Base-by-base conservation (phyloP, 257 asterid species). In the Sherardia arvensis region DNA sequence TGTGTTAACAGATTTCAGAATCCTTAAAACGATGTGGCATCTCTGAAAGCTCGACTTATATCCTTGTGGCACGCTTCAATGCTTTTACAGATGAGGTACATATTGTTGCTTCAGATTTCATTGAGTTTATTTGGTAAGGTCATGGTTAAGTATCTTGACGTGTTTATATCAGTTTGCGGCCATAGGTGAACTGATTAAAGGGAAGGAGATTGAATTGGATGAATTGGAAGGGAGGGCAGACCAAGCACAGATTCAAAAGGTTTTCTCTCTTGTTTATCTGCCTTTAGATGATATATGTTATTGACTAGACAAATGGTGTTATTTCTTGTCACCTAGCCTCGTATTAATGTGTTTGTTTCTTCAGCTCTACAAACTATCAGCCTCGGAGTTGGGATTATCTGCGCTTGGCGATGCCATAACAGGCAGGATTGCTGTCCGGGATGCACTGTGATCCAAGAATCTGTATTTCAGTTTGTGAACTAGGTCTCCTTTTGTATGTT, bases 1-100 rank as follows among this genome's bases (percentile, higher is more conserved):
- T 26, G 23, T 51, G 26, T 33, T 23, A 53, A 33, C 79, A 92
- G 96, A 89, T 89, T 60, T 87, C 99, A 0, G 96, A 92, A 74
- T 92, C 99, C 49, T 75, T 87, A 29, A 92, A 85, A 74, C 77
- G 97, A 74, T 92, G 94, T 26, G 97, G 99, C 60, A 93, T 93
- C 56, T 80, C 96, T 29, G 96, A 85, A 38, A 79, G 66, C 78
- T 78, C 97, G n/a, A 90, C 75, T 33, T 93, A 85, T 78, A 67
- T 87, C 55, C 88, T 93, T 5, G 96, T 78, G 21, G 97, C 97
- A 28, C 90, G 92, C 60, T 90, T 93, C 76, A 81, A 79, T 73
- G 90, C 94, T 73, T 81, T 87, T 10, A 67, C 78, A 17, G 88
- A 87, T 68, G 97, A 87, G 90, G 97, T 89, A 63, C 28, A 22